phyloP scores from a whole-genome alignment of 2,329 filamentous ascomycete genomes.

The Fusarium tanahbumbuense region DNA sequence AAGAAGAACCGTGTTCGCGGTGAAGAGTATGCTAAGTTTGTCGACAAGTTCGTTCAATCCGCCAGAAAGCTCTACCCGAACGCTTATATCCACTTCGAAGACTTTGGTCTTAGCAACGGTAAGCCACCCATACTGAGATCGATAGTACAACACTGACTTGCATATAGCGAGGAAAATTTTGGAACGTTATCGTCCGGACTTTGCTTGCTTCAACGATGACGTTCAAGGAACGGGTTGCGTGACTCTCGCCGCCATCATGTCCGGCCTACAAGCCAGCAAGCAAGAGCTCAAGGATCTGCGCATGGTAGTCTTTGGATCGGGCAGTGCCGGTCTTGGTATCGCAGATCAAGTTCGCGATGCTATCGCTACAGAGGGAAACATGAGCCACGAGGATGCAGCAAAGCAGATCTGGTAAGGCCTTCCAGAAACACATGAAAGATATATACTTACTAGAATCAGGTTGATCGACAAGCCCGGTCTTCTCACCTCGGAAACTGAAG shows the following conservation, averaged over 20 bases:
- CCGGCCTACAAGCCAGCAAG: constrained; percentile 76
- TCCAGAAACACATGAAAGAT: no score
- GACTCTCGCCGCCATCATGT: constrained; percentile 83
- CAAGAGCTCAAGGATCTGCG: constrained; percentile 75
- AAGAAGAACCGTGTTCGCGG: constrained; percentile 74
- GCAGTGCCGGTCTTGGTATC: constrained; percentile 85
- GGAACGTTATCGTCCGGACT: constrained; percentile 77
- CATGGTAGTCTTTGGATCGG: constrained; percentile 82
- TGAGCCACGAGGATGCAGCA: constrained; percentile 77
- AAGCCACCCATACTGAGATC: constrained; percentile 15
- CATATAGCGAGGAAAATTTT: constrained; percentile 74
- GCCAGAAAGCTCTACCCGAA: constrained; percentile 78
- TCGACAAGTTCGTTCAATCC: constrained; percentile 77
- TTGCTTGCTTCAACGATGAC: constrained; percentile 92
- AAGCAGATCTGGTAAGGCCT: constrained; percentile 78
- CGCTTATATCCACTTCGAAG: constrained; percentile 90
- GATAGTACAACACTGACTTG: neutral
- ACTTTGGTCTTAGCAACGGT: constrained; percentile 83
- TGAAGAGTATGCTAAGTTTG: constrained; percentile 78
- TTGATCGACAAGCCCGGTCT: constrained; percentile 85
- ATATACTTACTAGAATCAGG: constrained; percentile 57
- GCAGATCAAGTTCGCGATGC: constrained; percentile 86
- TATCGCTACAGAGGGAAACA: constrained; percentile 74
- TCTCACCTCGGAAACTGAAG: constrained; percentile 70
- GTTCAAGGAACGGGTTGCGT: constrained; percentile 91